These are phyloP conservation scores for Leccinum ochraceum DNA, from an alignment of 768 basidiomycete genomes.

Conservation along the genomic window DNA sequence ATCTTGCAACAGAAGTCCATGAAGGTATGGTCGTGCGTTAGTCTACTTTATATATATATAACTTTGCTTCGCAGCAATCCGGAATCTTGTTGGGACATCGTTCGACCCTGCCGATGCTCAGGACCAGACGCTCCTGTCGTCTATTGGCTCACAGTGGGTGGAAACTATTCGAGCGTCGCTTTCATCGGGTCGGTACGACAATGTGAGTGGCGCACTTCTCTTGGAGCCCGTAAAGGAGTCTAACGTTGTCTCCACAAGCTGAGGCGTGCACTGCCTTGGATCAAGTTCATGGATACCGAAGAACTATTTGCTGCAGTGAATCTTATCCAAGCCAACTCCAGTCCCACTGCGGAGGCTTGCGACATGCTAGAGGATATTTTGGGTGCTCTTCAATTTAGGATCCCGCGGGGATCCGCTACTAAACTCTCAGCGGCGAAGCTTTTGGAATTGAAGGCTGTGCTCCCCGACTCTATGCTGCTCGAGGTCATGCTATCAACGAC, in stretches of 20 bases:
- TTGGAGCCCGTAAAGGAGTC: neutral
- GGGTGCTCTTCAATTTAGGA: conserved; percentile 28
- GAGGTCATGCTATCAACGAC: conserved; percentile 50
- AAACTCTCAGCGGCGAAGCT: conserved; percentile 39
- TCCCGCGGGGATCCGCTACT: conserved; percentile 1
- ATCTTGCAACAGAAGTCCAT: conserved; percentile 26
- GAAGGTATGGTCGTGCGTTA: conserved; percentile 34
- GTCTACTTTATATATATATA: neutral
- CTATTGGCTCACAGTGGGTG: conserved; percentile 47
- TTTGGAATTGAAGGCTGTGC: conserved; percentile 35
- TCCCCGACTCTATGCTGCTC: conserved; percentile 39
- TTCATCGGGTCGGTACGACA: conserved; percentile 11
- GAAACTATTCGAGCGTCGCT: conserved; percentile 16
- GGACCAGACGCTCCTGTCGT: conserved; percentile 44
- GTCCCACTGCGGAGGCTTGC: conserved; percentile 3
- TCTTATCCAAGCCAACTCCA: conserved; percentile 24
- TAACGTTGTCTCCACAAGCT: conserved; percentile 13
- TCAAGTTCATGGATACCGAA: conserved; percentile 48
- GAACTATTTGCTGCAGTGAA: conserved; percentile 50
- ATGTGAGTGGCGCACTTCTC: conserved; percentile 9
- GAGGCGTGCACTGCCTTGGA: conserved; percentile 43
- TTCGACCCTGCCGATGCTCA: conserved; percentile 37
- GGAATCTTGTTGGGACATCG: conserved; percentile 38
- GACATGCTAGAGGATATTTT: conserved; percentile 41
- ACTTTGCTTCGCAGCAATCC: conserved; percentile 39